Base-by-base conservation (phyloP, 306 rosid species). In the Vigna unguiculata region DNA sequence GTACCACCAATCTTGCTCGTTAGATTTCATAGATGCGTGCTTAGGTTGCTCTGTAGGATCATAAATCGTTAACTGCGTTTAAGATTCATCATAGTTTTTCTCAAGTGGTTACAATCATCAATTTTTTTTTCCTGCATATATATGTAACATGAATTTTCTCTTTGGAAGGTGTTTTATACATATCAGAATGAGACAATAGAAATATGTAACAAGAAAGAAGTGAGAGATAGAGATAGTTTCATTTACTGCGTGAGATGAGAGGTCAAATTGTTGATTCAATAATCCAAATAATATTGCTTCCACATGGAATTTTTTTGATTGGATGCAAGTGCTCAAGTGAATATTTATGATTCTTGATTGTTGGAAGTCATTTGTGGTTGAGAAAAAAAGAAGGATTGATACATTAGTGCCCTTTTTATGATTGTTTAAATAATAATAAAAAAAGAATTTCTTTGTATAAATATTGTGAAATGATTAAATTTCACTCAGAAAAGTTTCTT, bases 1-100 rank as follows among this genome's bases (percentile, higher is more conserved):
- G 74, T 22, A 13, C 77, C 2, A 15, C 41, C 66, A 58, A 41
- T 66, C 57, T 71, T 47, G 78, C 77, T 19, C 86, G 84, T 71
- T 85, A 72, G 60, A 55, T 38, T 46, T 20, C 28, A 1, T 63
- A 2, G 6, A 11, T 43, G 16, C 48, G 3, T 43, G 16, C 48
- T 43, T 43, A 43, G 48, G 48, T 47, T 49, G 4, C 4, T 9
- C 13, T 21, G 14, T n/a, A 21, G 57, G 19, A 17, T 60, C 60
- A 28, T 9, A 34, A 6, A 20, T 20, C 60, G 9, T 22, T 13
- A 57, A 24, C 13, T 12, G 17, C 2, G 12, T 9, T 9, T 40
- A 16, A 3, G 45, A 24, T 11, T 57, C 1, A 60, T 60, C 3
- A 47, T 24, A 28, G 53, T 43, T 53, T 53, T 43, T 60, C 12